Base-by-base conservation (phyloP, 2,329 filamentous ascomycete genomes). In the Fusarium verticillioides region DNA sequence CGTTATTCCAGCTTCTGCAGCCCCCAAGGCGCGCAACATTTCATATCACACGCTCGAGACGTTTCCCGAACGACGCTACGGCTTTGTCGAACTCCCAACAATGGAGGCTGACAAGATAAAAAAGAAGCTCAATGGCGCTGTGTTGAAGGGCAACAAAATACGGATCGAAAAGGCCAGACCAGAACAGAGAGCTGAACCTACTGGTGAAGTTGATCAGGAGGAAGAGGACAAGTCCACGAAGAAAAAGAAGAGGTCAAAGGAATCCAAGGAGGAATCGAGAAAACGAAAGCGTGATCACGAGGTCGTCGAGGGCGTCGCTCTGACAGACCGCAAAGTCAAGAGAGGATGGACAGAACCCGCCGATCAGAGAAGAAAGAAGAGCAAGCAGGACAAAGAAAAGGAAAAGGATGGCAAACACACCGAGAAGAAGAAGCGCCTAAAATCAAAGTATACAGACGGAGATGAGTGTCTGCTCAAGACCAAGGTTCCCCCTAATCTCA, bases 11-110 rank as follows among this genome's bases (percentile, higher is more conserved):
- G 86, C 91, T 2, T 88, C 92, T 2, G 79, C 94, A 19, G 74
- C 88, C 90, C 40, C 86, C 90, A 19, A 85, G 85, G 94, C 94
- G 26, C 90, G 90, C 69, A 94, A 95, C 79, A 89, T 98, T 59
- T 97, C 95, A n/a, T 98, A 92, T 83, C 96, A 98, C 82, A 86
- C 87, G 9, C 84, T 98, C 74, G 89, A 94, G 79, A 95, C 95
- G 2, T 97, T 97, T 72, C 96, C 96, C 19, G 96, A 99, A 74
- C 93, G 90, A 80, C 92, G 90, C 60, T 99, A 94, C 90, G 96
- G 96, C 63, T 99, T 93, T 83, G 86, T 98, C 67, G 95, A 97
- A 52, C 84, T 99, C 42, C 95, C 95, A 1, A 83, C 81, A 7
- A 89, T 90, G 82, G 95, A 97, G 74, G 96, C 96, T 15, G 93